Conservation (phyloP, 768 basidiomycete species). For the Lactifluus pinguis region DNA sequence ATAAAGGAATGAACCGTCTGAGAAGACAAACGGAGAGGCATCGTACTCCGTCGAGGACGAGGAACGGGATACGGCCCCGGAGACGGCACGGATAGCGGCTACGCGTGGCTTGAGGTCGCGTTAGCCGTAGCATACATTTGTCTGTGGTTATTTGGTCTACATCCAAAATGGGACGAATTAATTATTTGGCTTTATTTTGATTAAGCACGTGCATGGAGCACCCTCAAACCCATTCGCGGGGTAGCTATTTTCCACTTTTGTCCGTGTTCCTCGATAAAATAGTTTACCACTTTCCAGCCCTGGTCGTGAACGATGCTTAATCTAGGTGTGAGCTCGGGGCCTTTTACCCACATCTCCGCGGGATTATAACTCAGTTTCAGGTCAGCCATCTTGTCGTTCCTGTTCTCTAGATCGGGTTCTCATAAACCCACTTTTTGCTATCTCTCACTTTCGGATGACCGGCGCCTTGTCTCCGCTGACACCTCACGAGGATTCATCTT, state of each 20-base stretch:
- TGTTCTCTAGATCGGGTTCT: background rate
- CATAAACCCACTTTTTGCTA: background rate
- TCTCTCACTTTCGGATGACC: background rate
- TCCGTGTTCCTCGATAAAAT: background rate
- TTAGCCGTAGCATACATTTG: background rate
- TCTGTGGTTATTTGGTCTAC: background rate
- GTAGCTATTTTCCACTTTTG: background rate
- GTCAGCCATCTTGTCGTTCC: background rate
- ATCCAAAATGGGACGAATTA: background rate
- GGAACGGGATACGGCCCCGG: background rate
- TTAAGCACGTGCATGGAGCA: background rate
- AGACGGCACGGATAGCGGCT: too few relatives aligned
- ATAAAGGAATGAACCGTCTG: conserved; percentile 21
- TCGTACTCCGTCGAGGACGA: conserved; percentile 22
- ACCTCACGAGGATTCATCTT: background rate
- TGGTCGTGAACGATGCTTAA: background rate
- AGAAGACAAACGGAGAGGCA: conserved; percentile 40
- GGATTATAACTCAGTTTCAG: background rate
- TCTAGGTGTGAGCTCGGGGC: background rate
- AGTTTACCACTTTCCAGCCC: background rate
- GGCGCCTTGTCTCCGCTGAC: conserved; percentile 1
- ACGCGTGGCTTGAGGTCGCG: too few relatives aligned
- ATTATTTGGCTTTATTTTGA: background rate
- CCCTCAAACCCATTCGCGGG: background rate
- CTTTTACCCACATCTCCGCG: background rate